phyloP scores from a whole-genome alignment of 176 grass and related monocot species.

The Calamus simplicifolius region DNA sequence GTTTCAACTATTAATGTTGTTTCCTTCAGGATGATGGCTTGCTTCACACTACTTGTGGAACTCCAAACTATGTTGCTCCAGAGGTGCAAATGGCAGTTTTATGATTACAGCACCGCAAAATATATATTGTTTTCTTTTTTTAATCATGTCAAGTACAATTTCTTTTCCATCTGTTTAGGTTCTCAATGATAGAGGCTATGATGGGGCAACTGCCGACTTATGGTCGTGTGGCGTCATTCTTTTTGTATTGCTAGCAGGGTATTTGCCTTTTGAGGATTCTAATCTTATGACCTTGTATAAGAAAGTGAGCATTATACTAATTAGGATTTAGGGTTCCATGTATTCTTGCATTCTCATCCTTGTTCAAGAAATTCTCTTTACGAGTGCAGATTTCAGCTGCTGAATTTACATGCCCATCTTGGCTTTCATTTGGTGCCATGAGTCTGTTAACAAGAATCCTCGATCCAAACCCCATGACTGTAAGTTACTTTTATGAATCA shows the following conservation, averaged over 20 bases:
- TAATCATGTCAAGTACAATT: background rate
- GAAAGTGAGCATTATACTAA: constrained; percentile 42
- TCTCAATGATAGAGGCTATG: constrained; percentile 94
- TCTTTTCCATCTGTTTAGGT: constrained; percentile 37
- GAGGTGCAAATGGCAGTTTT: constrained; percentile 39
- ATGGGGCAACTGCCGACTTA: constrained; percentile 84
- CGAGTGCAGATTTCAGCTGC: constrained; percentile 68
- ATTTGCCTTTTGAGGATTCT: constrained; percentile 92
- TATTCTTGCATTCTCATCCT: constrained; percentile 4
- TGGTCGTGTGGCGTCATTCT: constrained; percentile 99
- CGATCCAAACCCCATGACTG: constrained; percentile 69
- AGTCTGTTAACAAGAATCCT: constrained; percentile 78
- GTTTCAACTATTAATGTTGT: constrained; percentile 4
- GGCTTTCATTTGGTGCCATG: constrained; percentile 87
- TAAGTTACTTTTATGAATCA: constrained; percentile 26
- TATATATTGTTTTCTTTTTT: too few species aligned
- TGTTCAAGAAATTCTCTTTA: constrained; percentile 6
- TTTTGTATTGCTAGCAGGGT: constrained; percentile 81
- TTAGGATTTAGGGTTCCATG: constrained; percentile 4
- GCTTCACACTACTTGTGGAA: constrained; percentile 98
- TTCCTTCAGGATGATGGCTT: constrained; percentile 65
- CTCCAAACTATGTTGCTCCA: constrained; percentile 97
- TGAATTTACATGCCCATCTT: constrained; percentile 72
- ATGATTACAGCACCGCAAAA: background rate
- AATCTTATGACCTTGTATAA: constrained; percentile 86